Percentiles rank a stretch among this genome's conserved stretches.
Conservation (phyloP, 495 filamentous ascomycete species). For the Halenospora varia region DNA sequence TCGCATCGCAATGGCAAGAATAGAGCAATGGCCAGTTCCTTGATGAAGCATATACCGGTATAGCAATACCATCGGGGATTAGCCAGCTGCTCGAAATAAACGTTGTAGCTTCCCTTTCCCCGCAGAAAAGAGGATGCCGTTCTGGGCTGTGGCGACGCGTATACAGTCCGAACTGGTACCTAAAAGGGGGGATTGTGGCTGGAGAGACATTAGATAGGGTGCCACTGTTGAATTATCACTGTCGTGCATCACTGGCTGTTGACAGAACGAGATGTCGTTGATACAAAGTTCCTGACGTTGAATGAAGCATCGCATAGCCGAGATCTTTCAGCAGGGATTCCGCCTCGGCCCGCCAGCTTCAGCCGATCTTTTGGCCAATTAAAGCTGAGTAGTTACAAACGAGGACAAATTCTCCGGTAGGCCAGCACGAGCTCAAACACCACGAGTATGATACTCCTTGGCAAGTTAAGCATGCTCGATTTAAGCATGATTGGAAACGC, state of each 20-base stretch:
- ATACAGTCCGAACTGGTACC: too few relatives aligned
- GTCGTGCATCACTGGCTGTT: background rate
- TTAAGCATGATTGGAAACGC: background rate
- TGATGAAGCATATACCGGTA: background rate
- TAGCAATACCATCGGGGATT: too few relatives aligned
- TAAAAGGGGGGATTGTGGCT: background rate
- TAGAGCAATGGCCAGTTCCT: background rate
- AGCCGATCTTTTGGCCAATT: background rate
- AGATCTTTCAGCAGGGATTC: background rate
- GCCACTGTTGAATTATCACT: background rate
- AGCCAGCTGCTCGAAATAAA: too few relatives aligned
- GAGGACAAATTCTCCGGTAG: background rate
- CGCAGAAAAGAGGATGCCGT: too few relatives aligned
- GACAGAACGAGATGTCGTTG: background rate
- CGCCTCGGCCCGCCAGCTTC: background rate
- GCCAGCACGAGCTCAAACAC: slow-evolving; percentile 1
- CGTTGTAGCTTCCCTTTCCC: too few relatives aligned
- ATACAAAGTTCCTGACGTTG: slow-evolving; percentile 2
- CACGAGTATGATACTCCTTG: background rate
- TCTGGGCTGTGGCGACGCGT: too few relatives aligned
- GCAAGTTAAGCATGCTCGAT: slow-evolving; percentile 4
- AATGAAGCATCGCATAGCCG: slow-evolving; percentile 6
- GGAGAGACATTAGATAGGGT: background rate
- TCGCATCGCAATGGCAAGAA: background rate
- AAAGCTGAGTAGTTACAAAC: background rate